Evolutionary conservation across 768 basidiomycete genomes (phyloP).

Genomic region (Hygrocybe punicea): DNA sequence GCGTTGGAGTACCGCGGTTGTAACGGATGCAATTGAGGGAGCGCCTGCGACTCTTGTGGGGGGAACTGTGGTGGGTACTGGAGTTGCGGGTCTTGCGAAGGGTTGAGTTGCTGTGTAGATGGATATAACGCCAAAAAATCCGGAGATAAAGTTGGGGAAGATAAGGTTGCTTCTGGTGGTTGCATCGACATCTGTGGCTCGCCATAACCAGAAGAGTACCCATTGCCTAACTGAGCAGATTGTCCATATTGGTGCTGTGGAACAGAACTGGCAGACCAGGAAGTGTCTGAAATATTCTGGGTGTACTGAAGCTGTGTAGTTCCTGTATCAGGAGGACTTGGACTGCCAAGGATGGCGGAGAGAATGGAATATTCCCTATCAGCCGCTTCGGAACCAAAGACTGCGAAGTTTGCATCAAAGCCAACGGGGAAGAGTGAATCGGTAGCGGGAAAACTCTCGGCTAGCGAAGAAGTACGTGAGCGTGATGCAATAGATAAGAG

Average conservation of each 20-base stretch:
- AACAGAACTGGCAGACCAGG: constrained; percentile 45
- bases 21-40: constrained; percentile 40
- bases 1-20: constrained; percentile 56
- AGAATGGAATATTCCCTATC: constrained; percentile 95
- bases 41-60: constrained; percentile 18
- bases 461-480: constrained; percentile 22
- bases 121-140: constrained; percentile 49
- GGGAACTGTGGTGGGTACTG: constrained; percentile 35
- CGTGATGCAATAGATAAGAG: constrained; percentile 9
- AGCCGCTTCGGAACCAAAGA: constrained; percentile 84
- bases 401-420: constrained; percentile 57
- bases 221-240: constrained; percentile 22
- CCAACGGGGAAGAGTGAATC: constrained; percentile 60
- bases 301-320: constrained; percentile 39
- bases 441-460: constrained; percentile 50
- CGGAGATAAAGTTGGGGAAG: constrained; percentile 36
- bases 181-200: constrained; percentile 39
- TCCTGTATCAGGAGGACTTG: constrained; percentile 53
- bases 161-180: constrained; percentile 32
- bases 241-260: neutral
- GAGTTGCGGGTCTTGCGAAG: constrained; percentile 38
- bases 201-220: constrained; percentile 31
- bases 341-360: constrained; percentile 82
- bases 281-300: constrained; percentile 34
- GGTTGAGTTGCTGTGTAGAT: constrained; percentile 26